Conservation (phyloP, 2,329 filamentous ascomycete species). For the Lecanosticta acicola region DNA sequence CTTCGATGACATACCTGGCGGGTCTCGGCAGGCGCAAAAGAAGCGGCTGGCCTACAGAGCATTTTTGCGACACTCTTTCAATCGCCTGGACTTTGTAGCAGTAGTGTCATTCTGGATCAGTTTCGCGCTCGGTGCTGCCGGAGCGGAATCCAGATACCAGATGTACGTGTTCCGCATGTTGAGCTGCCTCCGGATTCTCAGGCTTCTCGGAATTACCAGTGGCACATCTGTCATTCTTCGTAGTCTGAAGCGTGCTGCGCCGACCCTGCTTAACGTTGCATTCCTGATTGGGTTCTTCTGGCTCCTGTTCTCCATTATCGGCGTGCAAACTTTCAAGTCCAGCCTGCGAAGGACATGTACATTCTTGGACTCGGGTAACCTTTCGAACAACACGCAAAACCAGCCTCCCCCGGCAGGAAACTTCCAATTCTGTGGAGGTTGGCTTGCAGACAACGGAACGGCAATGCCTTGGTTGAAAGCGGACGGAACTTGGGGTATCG, state of each 20-base stretch:
- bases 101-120: slow-evolving; percentile 94
- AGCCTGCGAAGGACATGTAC: slow-evolving; percentile 45
- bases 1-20: slow-evolving; percentile 45
- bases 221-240: slow-evolving; percentile 91
- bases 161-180: slow-evolving; percentile 94
- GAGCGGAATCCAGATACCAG: slow-evolving; percentile 63
- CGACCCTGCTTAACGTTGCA: slow-evolving; percentile 82
- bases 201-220: slow-evolving; percentile 84
- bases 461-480: slow-evolving; percentile 63
- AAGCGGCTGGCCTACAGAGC: slow-evolving; percentile 82
- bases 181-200: slow-evolving; percentile 85
- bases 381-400: slow-evolving; percentile 22
- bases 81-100: slow-evolving; percentile 88
- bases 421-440: slow-evolving; percentile 80
- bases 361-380: slow-evolving; percentile 30
- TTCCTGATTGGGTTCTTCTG: slow-evolving; percentile 97
- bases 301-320: slow-evolving; percentile 93
- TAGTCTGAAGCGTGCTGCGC: slow-evolving; percentile 92
- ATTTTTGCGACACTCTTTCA: slow-evolving; percentile 92
- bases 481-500: slow-evolving; percentile 48
- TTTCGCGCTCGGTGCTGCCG: slow-evolving; percentile 65
- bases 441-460: slow-evolving; percentile 55
- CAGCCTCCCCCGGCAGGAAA: slow-evolving; percentile 40
- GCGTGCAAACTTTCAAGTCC: slow-evolving; percentile 81
- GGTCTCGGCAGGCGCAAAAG: slow-evolving; percentile 72